Percentiles rank a stretch among this genome's conserved stretches.
Evolutionary conservation across 768 basidiomycete genomes (phyloP).

Genomic region (Amyloporia xantha): DNA sequence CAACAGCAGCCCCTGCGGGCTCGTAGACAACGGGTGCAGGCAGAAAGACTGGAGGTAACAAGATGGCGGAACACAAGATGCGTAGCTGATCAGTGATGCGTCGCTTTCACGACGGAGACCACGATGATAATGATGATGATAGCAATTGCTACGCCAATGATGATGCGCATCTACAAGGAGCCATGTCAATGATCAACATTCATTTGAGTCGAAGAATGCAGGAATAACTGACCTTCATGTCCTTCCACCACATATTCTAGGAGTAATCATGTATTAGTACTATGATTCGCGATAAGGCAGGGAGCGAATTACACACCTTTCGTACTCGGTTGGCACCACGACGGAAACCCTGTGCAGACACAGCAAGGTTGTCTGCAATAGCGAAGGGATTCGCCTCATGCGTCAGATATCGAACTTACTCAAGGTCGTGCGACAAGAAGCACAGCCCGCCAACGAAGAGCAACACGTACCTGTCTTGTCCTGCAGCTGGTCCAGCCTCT

Average conservation of each 20-base stretch:
- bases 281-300: not conserved
- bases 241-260: constrained; percentile 98
- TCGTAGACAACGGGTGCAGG: not conserved
- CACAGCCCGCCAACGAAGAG: not conserved
- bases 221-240: constrained; percentile 97
- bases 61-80: not conserved
- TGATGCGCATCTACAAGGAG: constrained; percentile 79
- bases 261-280: not conserved
- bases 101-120: constrained; percentile 89
- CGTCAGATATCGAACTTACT: too few species aligned
- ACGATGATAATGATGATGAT: constrained; percentile 95
- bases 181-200: constrained; percentile 7
- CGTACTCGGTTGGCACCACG: constrained; percentile 95
- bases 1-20: not conserved
- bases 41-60: not conserved
- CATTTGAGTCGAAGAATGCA: too few species aligned
- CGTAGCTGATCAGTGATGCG: constrained; percentile 25
- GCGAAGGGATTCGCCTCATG: too few species aligned
- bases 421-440: constrained; percentile 1
- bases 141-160: constrained; percentile 84
- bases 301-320: constrained; percentile 55
- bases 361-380: constrained; percentile 84
- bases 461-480: constrained; percentile 88
- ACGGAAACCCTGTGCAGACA: constrained; percentile 98
- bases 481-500: constrained; percentile 87